Evolutionary conservation across 73 alveolate genomes (phyloP).

Genomic region (Halteria grandinella): DNA sequence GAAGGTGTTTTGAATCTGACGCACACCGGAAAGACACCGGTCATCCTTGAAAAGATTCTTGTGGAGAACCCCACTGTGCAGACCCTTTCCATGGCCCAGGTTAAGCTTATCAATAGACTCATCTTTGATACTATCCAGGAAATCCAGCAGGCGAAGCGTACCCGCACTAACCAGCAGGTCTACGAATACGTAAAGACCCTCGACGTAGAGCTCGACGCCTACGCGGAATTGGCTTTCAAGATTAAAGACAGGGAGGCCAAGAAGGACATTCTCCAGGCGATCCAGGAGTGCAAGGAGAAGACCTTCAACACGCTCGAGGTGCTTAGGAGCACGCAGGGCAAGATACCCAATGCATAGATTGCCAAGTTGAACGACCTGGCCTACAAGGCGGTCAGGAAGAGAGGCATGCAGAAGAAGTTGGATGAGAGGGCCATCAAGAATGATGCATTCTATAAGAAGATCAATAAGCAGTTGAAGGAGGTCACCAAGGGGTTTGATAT

Average conservation of each 20-base stretch:
- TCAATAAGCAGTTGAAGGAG: conserved; percentile 33
- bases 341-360: conserved; percentile 29
- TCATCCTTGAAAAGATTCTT: not conserved
- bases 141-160: not conserved
- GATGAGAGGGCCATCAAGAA: conserved; percentile 69
- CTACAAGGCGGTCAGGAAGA: conserved; percentile 62
- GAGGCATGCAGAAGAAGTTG: conserved; percentile 62
- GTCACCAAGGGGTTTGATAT: conserved; percentile 23
- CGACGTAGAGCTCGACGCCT: conserved; percentile 37
- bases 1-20: not conserved
- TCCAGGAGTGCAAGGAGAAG: conserved; percentile 53
- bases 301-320: conserved; percentile 22
- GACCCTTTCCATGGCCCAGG: conserved; percentile 20
- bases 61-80: conserved; percentile 39
- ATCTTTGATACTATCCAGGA: conserved; percentile 47
- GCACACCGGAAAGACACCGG: not conserved
- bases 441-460: conserved; percentile 44
- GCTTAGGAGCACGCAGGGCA: conserved; percentile 25
- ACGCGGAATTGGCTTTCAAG: conserved; percentile 51
- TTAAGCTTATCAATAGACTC: conserved; percentile 24
- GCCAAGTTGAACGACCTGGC: conserved; percentile 67
- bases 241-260: conserved; percentile 35
- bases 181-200: conserved; percentile 10
- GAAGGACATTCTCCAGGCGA: conserved; percentile 35
- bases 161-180: conserved; percentile 11